phyloP scores from a whole-genome alignment of 768 basidiomycete species.

The Paxillus ammoniavirescens region DNA sequence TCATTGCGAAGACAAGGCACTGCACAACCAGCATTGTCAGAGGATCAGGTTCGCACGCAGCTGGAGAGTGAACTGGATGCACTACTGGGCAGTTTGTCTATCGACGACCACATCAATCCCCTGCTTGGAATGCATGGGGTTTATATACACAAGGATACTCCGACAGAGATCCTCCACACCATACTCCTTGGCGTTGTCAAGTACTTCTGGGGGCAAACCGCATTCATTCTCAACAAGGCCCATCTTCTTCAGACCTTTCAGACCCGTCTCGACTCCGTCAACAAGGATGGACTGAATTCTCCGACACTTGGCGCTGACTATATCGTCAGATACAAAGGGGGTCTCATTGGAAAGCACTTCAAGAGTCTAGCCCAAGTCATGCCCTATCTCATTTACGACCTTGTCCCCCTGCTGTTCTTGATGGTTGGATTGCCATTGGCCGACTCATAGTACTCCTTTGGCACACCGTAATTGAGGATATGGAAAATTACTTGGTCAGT shows the following conservation, averaged over 20 bases:
- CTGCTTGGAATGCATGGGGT: slow-evolving; percentile 15
- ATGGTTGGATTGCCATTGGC: slow-evolving; percentile 32
- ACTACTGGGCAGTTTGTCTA: neutral
- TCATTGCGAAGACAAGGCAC: neutral
- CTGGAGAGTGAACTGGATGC: slow-evolving; percentile 1
- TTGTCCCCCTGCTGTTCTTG: slow-evolving; percentile 23
- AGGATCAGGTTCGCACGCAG: neutral
- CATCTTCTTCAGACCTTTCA: slow-evolving; percentile 20
- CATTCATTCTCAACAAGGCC: slow-evolving; percentile 19
- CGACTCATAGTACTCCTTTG: slow-evolving; percentile 38
- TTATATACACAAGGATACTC: slow-evolving; percentile 30
- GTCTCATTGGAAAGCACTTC: slow-evolving; percentile 34
- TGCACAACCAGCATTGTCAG: neutral
- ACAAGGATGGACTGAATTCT: slow-evolving; percentile 23
- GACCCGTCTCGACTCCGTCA: slow-evolving; percentile 24
- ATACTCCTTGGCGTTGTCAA: slow-evolving; percentile 32
- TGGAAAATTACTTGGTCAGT: slow-evolving; percentile 32
- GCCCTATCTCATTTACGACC: slow-evolving; percentile 27
- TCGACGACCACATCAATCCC: slow-evolving; percentile 1
- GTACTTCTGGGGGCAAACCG: slow-evolving; percentile 28
- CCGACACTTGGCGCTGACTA: slow-evolving; percentile 29
- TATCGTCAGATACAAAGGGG: slow-evolving; percentile 28
- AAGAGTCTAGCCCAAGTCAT: slow-evolving; percentile 29
- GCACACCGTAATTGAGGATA: slow-evolving; percentile 37
- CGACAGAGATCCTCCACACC: slow-evolving; percentile 33